Percentiles rank a stretch among this genome's conserved stretches.
These are phyloP conservation scores for Paecilomyces sp. DNA, from an alignment of 2,329 filamentous ascomycete genomes.

Conservation along the genomic window DNA sequence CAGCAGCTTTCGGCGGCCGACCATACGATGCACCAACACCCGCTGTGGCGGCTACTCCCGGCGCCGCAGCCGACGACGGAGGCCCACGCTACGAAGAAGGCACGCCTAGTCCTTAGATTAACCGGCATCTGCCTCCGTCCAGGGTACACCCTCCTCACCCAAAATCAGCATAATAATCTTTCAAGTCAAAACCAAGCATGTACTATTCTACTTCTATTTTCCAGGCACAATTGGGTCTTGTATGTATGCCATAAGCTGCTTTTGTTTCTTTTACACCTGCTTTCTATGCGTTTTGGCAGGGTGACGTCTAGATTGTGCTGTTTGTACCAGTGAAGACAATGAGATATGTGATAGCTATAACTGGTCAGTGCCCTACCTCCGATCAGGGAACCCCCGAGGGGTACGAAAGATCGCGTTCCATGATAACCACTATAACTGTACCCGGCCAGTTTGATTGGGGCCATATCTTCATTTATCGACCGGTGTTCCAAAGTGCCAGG, in stretches of 20 bases:
- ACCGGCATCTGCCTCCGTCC: no score
- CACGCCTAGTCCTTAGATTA: conserved; percentile 32
- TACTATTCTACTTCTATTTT: not conserved
- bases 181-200: not conserved
- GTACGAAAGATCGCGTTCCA: no score
- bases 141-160: not conserved
- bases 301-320: not conserved
- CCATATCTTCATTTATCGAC: no score
- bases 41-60: conserved; percentile 33
- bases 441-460: no score
- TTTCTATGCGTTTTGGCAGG: not conserved
- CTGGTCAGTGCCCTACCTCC: no score
- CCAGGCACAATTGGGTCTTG: not conserved
- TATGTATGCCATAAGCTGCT: not conserved
- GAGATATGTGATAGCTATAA: not conserved
- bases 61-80: conserved; percentile 29
- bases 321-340: not conserved
- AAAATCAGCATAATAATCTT: no score
- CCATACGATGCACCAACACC: conserved; percentile 44
- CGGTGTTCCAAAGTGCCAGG: no score
- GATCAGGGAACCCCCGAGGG: no score
- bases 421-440: no score
- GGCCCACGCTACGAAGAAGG: conserved; percentile 38
- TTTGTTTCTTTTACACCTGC: not conserved
- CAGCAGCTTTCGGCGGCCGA: conserved; percentile 26